Base-by-base conservation (phyloP, 345 rosid species). In the Hibiscus syriacus region DNA sequence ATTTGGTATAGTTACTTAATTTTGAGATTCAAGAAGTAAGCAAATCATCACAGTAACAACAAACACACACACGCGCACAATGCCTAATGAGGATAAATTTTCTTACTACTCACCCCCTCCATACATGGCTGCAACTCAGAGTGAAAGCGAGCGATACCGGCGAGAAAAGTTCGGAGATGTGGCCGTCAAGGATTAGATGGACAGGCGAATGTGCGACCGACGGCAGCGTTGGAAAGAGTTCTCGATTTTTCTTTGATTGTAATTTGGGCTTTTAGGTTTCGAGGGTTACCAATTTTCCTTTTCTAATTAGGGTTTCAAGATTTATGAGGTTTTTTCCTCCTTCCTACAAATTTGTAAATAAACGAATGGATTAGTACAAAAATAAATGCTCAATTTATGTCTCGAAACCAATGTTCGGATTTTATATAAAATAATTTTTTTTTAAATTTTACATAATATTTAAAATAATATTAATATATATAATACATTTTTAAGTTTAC, bases 41-140 rank as follows among this genome's bases (percentile, higher is more conserved):
- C 46, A 26, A 34, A 60, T 38, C 29, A 4, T 2, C 16, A 14
- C 63, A 71, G 67, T 19, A 53, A 52, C 5, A 11, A 52, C 23
- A 22, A 9, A 22, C n/a, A n/a, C n/a, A n/a, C n/a, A n/a, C n/a
- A n/a, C 57, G 36, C 39, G 29, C 12, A 45, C 48, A 6, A 25
- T 20, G 22, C 57, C n/a, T 14, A 56, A 70, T 13, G 30, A 60
- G 22, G 29, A 0, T 30, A 2, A 48, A 34, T 8, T 43, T 34
- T 30, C 61, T 30, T 64, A 20, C 38, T 5, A 86, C 89, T 79
- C 70, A 92, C 98, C 98, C 14, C 98, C 98, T 16, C 98, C 98
- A 79, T 90, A 88, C 98, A 92, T 92, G 83, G 71, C 78, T 72
- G 79, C 76, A 9, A 69, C 65, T 25, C 55, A 62, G 27, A 1